Percentiles rank a stretch among this genome's conserved stretches.
Conservation (phyloP, 257 asterid genomes). For the Striga asiatica region DNA sequence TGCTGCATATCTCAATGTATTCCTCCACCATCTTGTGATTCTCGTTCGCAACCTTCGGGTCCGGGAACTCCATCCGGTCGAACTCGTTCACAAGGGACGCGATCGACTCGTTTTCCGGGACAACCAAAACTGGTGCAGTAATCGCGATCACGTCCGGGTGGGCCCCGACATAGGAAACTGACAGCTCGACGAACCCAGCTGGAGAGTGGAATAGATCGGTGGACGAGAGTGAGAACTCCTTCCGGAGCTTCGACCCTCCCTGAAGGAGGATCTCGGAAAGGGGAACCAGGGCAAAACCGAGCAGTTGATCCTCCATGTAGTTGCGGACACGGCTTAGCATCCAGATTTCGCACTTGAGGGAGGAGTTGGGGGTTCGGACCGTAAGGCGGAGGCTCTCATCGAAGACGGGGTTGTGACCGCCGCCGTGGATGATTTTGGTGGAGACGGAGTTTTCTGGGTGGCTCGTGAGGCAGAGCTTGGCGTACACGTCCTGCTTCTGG, state of each 20-base stretch:
- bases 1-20: slow-evolving; percentile 62
- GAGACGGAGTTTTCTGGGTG: slow-evolving; percentile 73
- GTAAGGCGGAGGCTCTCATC: slow-evolving; percentile 53
- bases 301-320: slow-evolving; percentile 81
- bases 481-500: slow-evolving; percentile 91
- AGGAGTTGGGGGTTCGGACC: slow-evolving; percentile 50
- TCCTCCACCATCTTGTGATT: slow-evolving; percentile 81
- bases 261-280: slow-evolving; percentile 56
- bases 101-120: slow-evolving; percentile 25
- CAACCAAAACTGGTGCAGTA: slow-evolving; percentile 26
- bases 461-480: slow-evolving; percentile 72
- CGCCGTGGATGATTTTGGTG: slow-evolving; percentile 79
- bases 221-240: slow-evolving; percentile 71
- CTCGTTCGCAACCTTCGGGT: slow-evolving; percentile 69
- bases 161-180: slow-evolving; percentile 53
- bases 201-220: slow-evolving; percentile 98
- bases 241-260: slow-evolving; percentile 63
- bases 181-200: slow-evolving; percentile 82
- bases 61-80: slow-evolving; percentile 88
- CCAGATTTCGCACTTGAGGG: slow-evolving; percentile 91
- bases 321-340: slow-evolving; percentile 94
- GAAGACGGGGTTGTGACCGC: slow-evolving; percentile 83
- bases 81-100: slow-evolving; percentile 31
- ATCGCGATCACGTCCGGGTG: slow-evolving; percentile 66
- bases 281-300: slow-evolving; percentile 87